A percentile compares a stretch with the other conserved stretches of the same genome.
phyloP scores from a whole-genome alignment of 305 asterid species.

The Solanum hybrid region DNA sequence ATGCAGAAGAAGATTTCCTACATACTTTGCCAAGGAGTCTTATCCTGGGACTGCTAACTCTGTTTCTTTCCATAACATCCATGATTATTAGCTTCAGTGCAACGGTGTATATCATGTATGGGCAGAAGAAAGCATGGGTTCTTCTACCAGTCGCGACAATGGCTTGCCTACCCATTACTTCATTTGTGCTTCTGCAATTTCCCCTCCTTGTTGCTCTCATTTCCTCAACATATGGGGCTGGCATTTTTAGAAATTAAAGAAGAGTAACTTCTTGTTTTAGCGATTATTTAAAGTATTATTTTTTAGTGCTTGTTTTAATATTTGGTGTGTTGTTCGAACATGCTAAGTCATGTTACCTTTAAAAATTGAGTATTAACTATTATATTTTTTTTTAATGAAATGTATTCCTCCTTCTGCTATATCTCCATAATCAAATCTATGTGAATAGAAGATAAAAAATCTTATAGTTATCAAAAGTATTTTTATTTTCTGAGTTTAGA shows the following conservation, averaged over 20 bases:
- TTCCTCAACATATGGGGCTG: not conserved
- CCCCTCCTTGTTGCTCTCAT: not conserved
- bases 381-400: too few relatives aligned
- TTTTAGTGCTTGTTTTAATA: not conserved
- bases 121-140: not conserved
- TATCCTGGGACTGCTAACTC: not conserved
- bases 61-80: constrained; percentile 1
- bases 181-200: not conserved
- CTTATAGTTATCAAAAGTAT: not conserved
- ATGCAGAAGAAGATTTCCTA: not conserved
- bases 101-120: not conserved
- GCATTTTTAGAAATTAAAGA: not conserved
- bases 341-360: not conserved
- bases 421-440: not conserved
- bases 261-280: not conserved
- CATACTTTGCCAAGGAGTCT: not conserved
- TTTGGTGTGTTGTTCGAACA: not conserved
- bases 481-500: too few relatives aligned
- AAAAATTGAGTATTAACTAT: too few relatives aligned
- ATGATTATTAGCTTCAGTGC: constrained; percentile 15
- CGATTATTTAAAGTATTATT: not conserved
- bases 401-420: not conserved
- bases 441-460: too few relatives aligned
- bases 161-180: not conserved
- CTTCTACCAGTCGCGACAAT: not conserved